Evolutionary conservation across 2,329 filamentous ascomycete species (phyloP), one percentile per base, ranked within the genome.

Genomic region (Beauveria sp.): DNA sequence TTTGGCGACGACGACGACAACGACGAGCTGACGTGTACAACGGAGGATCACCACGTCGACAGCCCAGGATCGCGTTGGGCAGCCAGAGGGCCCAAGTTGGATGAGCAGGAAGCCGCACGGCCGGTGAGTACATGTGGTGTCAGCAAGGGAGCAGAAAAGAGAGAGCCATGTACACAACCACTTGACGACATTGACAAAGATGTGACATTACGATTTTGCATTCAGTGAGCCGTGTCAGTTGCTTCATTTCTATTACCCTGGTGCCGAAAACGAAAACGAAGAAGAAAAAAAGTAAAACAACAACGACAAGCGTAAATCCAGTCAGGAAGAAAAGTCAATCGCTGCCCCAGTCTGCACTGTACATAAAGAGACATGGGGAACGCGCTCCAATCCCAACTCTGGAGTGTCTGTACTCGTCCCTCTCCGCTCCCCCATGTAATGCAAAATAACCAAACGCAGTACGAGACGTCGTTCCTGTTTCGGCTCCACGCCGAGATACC

Each of bases 201-300:
- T 22, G 12, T 2, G 26, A 46, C n/a, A 53, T 28, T n/a, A 9
- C 59, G 14, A 34, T n/a, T 46, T 20, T 41, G 53, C 47, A 37
- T 56, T 28, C 20, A 44, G 16, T 44, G 52, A 43, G 24, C 40
- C 22, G 37, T 37, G 34, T 50, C 46, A 52, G 28, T 56, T 47
- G n/a, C 24, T 59, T 30, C 56, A 26, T 46, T 20, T 58, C 54
- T 53, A 62, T 47, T 46, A 57, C 54, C 54, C 47, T 62, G 60
- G 48, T 62, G 54, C 55, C 40, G 40, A 46, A 58, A 53, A 37
- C 55, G 30, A 12, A 3, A 34, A 34, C 22, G 30, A 34, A 34
- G 10, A 34, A 57, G 37, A 16, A 8, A 44, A 53, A 47, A 37
- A n/a, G 30, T 26, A 52, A 34, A 34, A 52, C 46, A 44, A 52